Evolutionary conservation across 345 rosid genomes (phyloP).

Genomic region (Euphorbia tirucalli): DNA sequence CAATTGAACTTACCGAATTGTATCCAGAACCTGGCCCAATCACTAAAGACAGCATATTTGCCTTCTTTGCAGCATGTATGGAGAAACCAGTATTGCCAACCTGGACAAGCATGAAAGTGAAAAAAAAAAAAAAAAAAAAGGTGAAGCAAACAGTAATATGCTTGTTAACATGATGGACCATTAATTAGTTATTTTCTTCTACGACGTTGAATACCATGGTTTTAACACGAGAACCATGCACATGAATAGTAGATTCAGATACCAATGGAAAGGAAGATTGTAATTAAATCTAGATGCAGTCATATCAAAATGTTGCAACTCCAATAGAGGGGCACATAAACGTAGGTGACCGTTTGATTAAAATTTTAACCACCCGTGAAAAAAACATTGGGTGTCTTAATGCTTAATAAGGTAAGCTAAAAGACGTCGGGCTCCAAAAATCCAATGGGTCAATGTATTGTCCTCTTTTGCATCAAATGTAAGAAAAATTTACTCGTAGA

Average conservation of each 20-base stretch:
- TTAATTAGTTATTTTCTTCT: not conserved
- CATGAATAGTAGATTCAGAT: not conserved
- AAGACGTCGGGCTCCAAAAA: not conserved
- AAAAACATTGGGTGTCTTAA: not conserved
- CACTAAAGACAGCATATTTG: slow-evolving; percentile 53
- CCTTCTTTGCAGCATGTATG: slow-evolving; percentile 61
- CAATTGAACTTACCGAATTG: slow-evolving; percentile 56
- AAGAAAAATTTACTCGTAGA: not conserved
- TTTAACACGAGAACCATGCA: too few relatives aligned
- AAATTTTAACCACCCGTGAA: not conserved
- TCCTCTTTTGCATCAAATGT: not conserved
- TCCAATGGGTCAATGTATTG: not conserved
- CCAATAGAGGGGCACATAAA: not conserved
- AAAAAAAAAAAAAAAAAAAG: not conserved
- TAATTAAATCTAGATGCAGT: not conserved
- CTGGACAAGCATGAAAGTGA: slow-evolving; percentile 26
- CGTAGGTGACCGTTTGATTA: not conserved
- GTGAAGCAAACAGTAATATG: not conserved
- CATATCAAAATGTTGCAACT: not conserved
- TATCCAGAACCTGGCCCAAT: slow-evolving; percentile 95
- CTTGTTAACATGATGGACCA: slow-evolving; percentile 1
- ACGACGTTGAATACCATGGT: not conserved
- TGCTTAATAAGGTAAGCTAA: not conserved
- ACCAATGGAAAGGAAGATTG: not conserved
- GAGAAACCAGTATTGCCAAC: slow-evolving; percentile 74